Evolutionary conservation across 2,329 filamentous ascomycete genomes (phyloP).

Genomic region (Fusarium sambucinum): DNA sequence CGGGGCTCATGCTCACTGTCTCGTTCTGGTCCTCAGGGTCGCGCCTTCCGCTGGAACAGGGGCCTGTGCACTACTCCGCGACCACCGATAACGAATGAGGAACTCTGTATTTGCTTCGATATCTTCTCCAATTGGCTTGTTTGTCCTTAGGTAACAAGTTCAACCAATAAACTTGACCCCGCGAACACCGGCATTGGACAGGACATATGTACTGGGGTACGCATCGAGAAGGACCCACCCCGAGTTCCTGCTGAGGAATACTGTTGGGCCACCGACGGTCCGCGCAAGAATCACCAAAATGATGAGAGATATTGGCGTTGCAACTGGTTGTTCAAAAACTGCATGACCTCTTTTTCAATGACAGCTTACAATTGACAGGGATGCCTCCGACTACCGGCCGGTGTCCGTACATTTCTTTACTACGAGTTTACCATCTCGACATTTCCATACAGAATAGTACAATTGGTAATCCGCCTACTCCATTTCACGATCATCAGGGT

Average conservation of each 20-base stretch:
- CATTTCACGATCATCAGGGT: slow-evolving; percentile 11
- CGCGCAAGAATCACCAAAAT: slow-evolving; percentile 36
- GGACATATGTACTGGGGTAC: slow-evolving; percentile 29
- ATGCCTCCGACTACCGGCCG: slow-evolving; percentile 48
- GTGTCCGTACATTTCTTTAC: slow-evolving; percentile 32
- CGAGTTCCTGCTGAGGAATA: slow-evolving; percentile 47
- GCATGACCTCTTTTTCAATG: slow-evolving; percentile 18
- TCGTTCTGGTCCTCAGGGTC: slow-evolving; percentile 38
- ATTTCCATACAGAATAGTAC: slow-evolving; percentile 21
- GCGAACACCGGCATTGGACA: slow-evolving; percentile 35
- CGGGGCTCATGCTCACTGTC: slow-evolving; percentile 44
- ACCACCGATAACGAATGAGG: slow-evolving; percentile 47
- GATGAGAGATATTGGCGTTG: slow-evolving; percentile 28
- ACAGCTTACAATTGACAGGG: slow-evolving; percentile 3
- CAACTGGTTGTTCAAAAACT: slow-evolving; percentile 24
- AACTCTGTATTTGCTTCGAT: slow-evolving; percentile 43
- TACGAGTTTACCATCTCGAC: slow-evolving; percentile 37
- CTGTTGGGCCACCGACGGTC: slow-evolving; percentile 49
- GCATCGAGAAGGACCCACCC: slow-evolving; percentile 41
- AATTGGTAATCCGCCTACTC: slow-evolving; percentile 34
- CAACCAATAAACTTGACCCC: slow-evolving; percentile 35
- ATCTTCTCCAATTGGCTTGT: slow-evolving; percentile 26
- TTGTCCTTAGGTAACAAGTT: background rate
- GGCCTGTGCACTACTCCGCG: slow-evolving; percentile 40
- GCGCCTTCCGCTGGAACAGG: slow-evolving; percentile 33